Evolutionary conservation across 306 rosid genomes (phyloP).

Genomic region (Nissolia schottii): DNA sequence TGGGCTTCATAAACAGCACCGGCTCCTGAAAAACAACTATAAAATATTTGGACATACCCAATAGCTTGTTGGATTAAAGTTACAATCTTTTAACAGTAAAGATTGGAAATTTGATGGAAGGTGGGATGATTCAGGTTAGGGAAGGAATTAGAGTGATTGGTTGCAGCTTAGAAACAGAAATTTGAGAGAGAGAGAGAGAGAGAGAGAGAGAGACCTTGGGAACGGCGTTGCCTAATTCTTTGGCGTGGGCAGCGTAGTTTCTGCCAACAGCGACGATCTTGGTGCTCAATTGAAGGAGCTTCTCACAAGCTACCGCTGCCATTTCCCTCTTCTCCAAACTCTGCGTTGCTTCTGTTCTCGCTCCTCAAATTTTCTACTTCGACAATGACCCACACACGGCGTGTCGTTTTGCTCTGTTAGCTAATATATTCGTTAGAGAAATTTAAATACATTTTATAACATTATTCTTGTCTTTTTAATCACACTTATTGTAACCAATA

Average conservation of each 20-base stretch:
- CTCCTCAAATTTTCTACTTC: background rate
- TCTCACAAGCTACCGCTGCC: constrained; percentile 55
- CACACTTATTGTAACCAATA: too few species aligned
- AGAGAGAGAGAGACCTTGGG: constrained; percentile 56
- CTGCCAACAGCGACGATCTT: constrained; percentile 92
- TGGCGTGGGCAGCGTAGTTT: constrained; percentile 94
- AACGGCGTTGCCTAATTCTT: constrained; percentile 94
- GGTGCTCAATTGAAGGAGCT: constrained; percentile 60
- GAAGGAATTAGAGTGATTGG: background rate
- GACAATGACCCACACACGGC: background rate
- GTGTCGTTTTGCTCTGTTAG: background rate
- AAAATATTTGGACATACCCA: background rate
- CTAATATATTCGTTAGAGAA: too few species aligned
- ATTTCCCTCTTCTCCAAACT: constrained; percentile 11
- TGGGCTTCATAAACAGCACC: constrained; percentile 82
- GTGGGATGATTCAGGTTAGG: background rate
- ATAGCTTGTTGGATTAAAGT: background rate
- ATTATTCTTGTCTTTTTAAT: too few species aligned
- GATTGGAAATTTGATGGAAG: background rate
- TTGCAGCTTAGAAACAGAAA: background rate
- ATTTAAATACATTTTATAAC: too few species aligned
- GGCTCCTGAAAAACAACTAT: constrained; percentile 55
- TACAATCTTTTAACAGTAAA: background rate
- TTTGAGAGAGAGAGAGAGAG: background rate
- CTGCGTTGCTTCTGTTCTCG: background rate